Evolutionary conservation across 495 filamentous ascomycete species (phyloP), one percentile per base, ranked within the genome.

Genomic region (Rostrohypoxylon terebratum): DNA sequence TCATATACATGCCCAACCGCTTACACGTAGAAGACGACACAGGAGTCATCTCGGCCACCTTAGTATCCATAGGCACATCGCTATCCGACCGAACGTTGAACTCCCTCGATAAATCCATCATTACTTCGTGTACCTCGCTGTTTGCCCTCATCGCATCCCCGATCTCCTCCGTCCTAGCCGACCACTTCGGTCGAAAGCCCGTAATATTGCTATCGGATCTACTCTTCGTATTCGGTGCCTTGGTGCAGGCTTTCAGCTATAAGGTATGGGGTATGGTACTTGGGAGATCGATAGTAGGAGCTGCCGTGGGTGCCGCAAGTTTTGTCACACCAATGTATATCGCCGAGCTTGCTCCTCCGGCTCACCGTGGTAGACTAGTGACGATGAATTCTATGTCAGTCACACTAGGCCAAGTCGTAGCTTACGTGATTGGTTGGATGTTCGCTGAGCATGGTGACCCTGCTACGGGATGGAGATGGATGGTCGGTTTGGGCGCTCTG

Each of bases 301-400:
- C 92, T 33, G 94, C 92, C 0, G 90, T 98, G 62, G 94, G 94
- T 6, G 89, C 89, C 33, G 94, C 93, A 18, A 94, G 91, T 76
- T 89, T 94, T 62, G 90, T 96, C 10, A 90, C 91, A 9, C 94
- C 94, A 62, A 77, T 98, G 55, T 94, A 94, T 78, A 94, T 97
- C 59, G 91, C 92, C 5, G 94, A 98, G 77, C 79, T 97, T 14
- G 90, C 93, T 4, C 94, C 94, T 1, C 87, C 91, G 18, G 82
- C 87, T 28, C 88, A 89, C 57, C 82, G 94, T 64, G 94, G 94
- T 4, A 83, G 90, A 62, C 81, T 98, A 33, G 90, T 97, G 1
- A 93, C 92, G 0, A 87, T 96, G 59, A 86, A 91, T 51, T 86
- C 89, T 10, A 80, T 97, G n/a, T 91, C 94, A 58, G 91, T 97